Evolutionary conservation across 1,139 yeast genomes (phyloP), one percentile per base, ranked within the genome.

Genomic region (Debaryomyces subglobosus): DNA sequence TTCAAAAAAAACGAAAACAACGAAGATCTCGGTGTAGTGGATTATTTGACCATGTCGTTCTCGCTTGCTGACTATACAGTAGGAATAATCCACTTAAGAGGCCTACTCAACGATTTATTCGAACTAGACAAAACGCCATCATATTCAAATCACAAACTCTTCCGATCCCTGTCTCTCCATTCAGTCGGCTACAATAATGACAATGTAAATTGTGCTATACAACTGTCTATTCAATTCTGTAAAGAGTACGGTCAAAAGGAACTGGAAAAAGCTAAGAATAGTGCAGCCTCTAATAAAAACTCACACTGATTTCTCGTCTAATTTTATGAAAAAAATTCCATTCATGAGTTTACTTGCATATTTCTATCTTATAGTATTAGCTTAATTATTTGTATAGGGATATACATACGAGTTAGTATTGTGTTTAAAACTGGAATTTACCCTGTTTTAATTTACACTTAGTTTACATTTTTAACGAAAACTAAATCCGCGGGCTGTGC

Each of bases 31-130:
- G 41, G 38, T 4, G 55, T 56, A 5, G 62, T 58, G 3, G 78
- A 73, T 55, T 56, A 62, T 38, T 39, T 72, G 49, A 65, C 74
- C 0, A 49, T 74, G 41, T 51, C 72, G 20, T 57, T 67, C 15
- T 69, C 77, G 2, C 61, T 70, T 13, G 60, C 72, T 6, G 79
- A 74, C 52, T 60, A 60, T 25, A 69, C 74, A 1, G 71, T 69
- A 25, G 65, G 68, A 44, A 54, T 62, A 13, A 55, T 74, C 7
- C 64, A 64, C 49, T 55, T 73, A 7, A 66, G 65, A 47, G 76
- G 76, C 0, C 48, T 72, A 2, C 51, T 72, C 32, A 54, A 57
- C 20, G 49, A 50, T 16, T 30, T 64, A 5, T 44, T 63, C 2
- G 55, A 51, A 4, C 29, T 49, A n/a, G 39, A 39, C 5, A 53